Evolutionary conservation across 257 asterid species (phyloP), one percentile per base, ranked within the genome.

Genomic region (Lantana camara): DNA sequence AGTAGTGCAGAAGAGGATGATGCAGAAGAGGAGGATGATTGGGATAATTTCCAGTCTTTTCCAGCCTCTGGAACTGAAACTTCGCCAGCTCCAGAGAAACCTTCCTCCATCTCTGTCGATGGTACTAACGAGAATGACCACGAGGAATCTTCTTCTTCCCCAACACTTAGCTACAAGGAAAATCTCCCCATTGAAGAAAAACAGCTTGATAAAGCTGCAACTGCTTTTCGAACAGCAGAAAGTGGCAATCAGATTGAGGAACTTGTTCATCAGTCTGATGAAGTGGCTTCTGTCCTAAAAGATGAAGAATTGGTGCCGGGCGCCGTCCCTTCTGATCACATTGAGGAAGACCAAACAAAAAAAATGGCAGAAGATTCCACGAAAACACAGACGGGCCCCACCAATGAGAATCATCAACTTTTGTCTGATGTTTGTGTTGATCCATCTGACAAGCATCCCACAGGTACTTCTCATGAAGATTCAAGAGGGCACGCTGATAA

Each of bases 31-130:
- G 96, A 90, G 0, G 96, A 89, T 35, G 99, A 94, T 70, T 94
- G 99, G 99, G 99, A 94, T 68, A 83, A 90, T 69, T 94, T 90
- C 79, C 99, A 94, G 79, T 93, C 99, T 22, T 90, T 94, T 78
- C 88, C 99, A 52, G 89, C 95, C 62, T 74, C 93, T 9, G 74
- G 52, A 51, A 80, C 61, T 56, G 96, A 73, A 77, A 68, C 69
- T 68, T 70, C 63, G 65, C 76, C 85, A 22, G 56, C 84, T 69
- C 80, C 78, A 24, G 83, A 78, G 42, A 45, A 0, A 15, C 44
- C 53, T 51, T 22, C 73, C 50, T 65, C 85, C 21, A 12, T 71
- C 74, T 64, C 85, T n/a, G n/a, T n/a, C n/a, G n/a, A n/a, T n/a
- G n/a, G n/a, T n/a, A n/a, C n/a, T n/a, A n/a, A n/a, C n/a, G n/a